Conservation (phyloP, 2,329 filamentous ascomycete species). For the Myotisia sp. region DNA sequence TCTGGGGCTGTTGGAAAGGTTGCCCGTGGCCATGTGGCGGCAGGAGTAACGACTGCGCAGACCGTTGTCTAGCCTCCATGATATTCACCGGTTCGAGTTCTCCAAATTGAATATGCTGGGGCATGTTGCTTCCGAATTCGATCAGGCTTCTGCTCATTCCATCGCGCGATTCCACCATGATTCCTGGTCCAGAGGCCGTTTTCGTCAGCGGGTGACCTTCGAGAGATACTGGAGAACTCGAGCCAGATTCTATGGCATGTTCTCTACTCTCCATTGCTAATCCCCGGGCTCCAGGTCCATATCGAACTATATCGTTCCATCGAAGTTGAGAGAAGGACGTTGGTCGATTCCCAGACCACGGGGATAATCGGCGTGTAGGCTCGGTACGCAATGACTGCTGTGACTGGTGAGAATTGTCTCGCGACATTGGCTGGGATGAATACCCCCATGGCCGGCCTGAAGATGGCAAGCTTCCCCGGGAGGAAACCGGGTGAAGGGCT, state of each 20-base stretch:
- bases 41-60: constrained; percentile 6
- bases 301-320: constrained; percentile 4
- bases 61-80: constrained; percentile 13
- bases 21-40: background rate
- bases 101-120: constrained; percentile 16
- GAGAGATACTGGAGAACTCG: constrained; percentile 8
- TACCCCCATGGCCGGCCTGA: constrained; percentile 15
- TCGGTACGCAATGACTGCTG: constrained; percentile 15
- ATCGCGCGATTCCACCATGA: constrained; percentile 15
- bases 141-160: constrained; percentile 10
- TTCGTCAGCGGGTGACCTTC: constrained; percentile 13
- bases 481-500: constrained; percentile 1
- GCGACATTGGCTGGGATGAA: constrained; percentile 19
- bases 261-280: too few species aligned
- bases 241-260: constrained; percentile 7
- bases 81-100: constrained; percentile 14
- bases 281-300: constrained; percentile 8
- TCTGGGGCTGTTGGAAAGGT: background rate
- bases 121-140: constrained; percentile 10
- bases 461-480: constrained; percentile 9
- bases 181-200: constrained; percentile 14
- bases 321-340: constrained; percentile 5
- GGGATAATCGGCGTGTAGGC: constrained; percentile 8
- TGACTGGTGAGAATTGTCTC: constrained; percentile 17
- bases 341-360: background rate